These are phyloP conservation scores for Trichoderma citrinoviride DNA, from an alignment of 2,329 filamentous ascomycete genomes.

Conservation along the genomic window DNA sequence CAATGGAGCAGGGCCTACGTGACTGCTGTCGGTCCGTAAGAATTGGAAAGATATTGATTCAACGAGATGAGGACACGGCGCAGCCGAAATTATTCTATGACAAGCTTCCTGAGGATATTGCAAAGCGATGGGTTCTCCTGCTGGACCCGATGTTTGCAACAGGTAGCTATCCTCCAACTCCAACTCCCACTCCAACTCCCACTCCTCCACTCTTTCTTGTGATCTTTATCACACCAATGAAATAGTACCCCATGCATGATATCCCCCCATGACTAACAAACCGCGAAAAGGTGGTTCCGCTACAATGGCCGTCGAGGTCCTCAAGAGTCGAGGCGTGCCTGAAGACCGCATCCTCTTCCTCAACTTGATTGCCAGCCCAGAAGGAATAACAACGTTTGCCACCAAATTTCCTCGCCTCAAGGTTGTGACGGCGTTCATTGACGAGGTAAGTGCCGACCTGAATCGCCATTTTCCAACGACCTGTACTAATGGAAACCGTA, in stretches of 20 bases:
- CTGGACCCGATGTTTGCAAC: conserved; percentile 99
- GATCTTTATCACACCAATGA: not conserved
- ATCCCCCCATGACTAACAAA: conserved; percentile 5
- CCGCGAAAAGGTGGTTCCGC: conserved; percentile 73
- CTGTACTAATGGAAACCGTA: conserved; percentile 21
- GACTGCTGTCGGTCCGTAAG: conserved; percentile 97
- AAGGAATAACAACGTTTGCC: conserved; percentile 86
- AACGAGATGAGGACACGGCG: conserved; percentile 91
- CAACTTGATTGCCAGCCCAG: conserved; percentile 95
- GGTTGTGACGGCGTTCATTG: conserved; percentile 93
- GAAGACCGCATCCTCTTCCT: conserved; percentile 95
- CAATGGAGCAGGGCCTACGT: conserved; percentile 94
- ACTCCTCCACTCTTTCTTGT: not conserved
- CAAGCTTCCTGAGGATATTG: conserved; percentile 92
- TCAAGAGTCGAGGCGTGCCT: conserved; percentile 85
- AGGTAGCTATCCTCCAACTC: conserved; percentile 48
- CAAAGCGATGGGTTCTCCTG: conserved; percentile 86
- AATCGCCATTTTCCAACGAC: not conserved
- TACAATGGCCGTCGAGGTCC: conserved; percentile 92
- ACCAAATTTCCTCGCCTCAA: conserved; percentile 83
- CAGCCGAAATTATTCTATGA: conserved; percentile 95
- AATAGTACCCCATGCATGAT: not conserved
- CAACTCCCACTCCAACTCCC: not conserved
- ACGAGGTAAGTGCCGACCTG: conserved; percentile 54
- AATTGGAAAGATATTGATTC: conserved; percentile 98